phyloP scores from a whole-genome alignment of 1,139 yeast species.

The Lodderomyces theae region DNA sequence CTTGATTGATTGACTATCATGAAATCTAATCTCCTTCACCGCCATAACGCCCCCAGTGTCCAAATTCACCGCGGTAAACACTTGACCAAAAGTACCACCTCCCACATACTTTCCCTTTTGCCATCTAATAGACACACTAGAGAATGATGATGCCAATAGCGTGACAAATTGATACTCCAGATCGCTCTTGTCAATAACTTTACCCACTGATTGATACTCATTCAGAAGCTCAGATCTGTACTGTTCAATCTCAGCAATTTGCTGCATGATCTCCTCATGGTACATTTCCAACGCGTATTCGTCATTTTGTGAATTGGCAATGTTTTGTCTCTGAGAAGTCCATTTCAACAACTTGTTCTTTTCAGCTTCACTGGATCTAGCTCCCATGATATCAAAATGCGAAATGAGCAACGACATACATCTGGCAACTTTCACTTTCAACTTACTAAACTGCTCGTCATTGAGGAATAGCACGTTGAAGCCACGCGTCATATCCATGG shows the following conservation, averaged over 20 bases:
- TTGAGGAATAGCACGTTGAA: slow-evolving; percentile 79
- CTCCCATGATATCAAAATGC: slow-evolving; percentile 98
- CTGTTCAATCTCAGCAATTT: slow-evolving; percentile 58
- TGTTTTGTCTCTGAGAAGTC: slow-evolving; percentile 42
- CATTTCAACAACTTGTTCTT: slow-evolving; percentile 52
- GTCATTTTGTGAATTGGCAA: slow-evolving; percentile 57
- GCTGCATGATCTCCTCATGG: slow-evolving; percentile 58
- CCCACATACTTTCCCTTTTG: slow-evolving; percentile 94
- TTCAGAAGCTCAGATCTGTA: slow-evolving; percentile 50
- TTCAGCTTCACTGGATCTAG: slow-evolving; percentile 85
- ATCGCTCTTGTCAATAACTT: slow-evolving; percentile 84
- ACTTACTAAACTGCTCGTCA: slow-evolving; percentile 69
- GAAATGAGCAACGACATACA: slow-evolving; percentile 92
- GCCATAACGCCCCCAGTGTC: slow-evolving; percentile 98
- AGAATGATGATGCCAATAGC: slow-evolving; percentile 83
- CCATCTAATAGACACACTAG: slow-evolving; percentile 93
- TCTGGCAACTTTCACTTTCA: slow-evolving; percentile 85
- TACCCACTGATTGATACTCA: slow-evolving; percentile 64
- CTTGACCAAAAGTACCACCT: slow-evolving; percentile 95
- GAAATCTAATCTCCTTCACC: slow-evolving; percentile 90
- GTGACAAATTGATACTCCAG: slow-evolving; percentile 86
- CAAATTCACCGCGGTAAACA: slow-evolving; percentile 85
- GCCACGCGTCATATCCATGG: slow-evolving; percentile 93
- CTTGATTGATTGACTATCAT: slow-evolving; percentile 82
- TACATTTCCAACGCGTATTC: slow-evolving; percentile 54